Base-by-base conservation (phyloP, 2,329 filamentous ascomycete genomes). In the Chalaropsis thielavioides region DNA sequence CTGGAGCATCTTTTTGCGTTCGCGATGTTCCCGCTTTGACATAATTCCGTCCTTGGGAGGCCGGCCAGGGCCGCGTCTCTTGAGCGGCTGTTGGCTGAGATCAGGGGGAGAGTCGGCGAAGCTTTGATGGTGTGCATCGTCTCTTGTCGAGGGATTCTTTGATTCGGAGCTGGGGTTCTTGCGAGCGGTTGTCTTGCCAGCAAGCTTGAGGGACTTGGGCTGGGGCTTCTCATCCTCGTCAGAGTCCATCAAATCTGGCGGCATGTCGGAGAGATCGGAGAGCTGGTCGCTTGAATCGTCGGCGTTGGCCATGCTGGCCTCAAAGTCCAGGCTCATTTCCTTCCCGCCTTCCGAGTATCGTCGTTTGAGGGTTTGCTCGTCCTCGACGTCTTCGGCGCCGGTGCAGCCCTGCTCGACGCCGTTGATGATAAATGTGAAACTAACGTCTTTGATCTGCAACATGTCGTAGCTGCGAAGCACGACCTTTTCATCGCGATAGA, bases 41-140 rank as follows among this genome's bases (percentile, higher is more conserved):
- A 91, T 89, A 72, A 90, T 81, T 35, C 89, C 89, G 71, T 92
- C 88, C 76, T 92, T 92, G 0, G 89, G 89, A 22, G 89, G 89
- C 63, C 89, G 79, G n/a, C 89, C 89, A 10, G 89, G 89, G 15
- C 89, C 89, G 69, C 88, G 84, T 68, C 87, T 86, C 74, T 83
- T 66, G 0, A 61, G 61, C 15, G 60, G 64, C 51, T 46, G 60
- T 59, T 87, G 35, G 83, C 46, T 65, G 5, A 41, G 63, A 27
- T 65, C 63, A 24, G 49, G 41, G 7, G 56, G 58, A 22, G 81
- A 56, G 22, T 56, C 51, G 15, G 51, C 11, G 31, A 17, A 83
- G 75, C 65, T 77, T 66, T 63, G 40, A 65, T 63, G 35, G 54
- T 64, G 17, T 62, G 63, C 27, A 63, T 59, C 43, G 61, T 58